Conservation (phyloP, 177 flowering plant genomes). For the Vitis hybrid region DNA sequence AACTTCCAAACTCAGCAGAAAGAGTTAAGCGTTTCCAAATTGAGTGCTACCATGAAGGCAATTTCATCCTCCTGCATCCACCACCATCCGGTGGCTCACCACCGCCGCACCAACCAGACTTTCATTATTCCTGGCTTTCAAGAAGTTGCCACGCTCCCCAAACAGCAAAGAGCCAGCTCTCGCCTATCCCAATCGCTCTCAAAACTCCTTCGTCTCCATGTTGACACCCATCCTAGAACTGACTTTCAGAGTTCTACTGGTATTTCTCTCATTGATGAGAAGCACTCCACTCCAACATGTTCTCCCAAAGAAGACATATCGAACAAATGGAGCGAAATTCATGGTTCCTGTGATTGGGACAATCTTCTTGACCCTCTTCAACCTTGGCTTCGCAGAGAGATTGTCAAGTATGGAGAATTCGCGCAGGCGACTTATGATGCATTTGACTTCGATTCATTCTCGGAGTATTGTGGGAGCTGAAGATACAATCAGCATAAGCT, state of each 20-base stretch:
- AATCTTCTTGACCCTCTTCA: constrained; percentile 32
- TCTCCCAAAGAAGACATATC: constrained; percentile 26
- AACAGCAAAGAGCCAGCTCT: constrained; percentile 8
- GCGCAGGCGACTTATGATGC: constrained; percentile 37
- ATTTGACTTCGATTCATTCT: constrained; percentile 28
- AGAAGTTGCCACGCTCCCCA: constrained; percentile 1
- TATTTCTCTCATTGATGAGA: background rate
- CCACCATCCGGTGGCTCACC: background rate
- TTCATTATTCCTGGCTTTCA: background rate
- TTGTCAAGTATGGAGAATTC: constrained; percentile 37
- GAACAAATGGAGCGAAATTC: constrained; percentile 26
- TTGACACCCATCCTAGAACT: constrained; percentile 16
- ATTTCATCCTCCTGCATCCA: background rate
- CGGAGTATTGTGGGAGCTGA: constrained; percentile 32
- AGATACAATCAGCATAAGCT: constrained; percentile 14
- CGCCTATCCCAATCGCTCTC: constrained; percentile 22
- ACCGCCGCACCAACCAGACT: background rate
- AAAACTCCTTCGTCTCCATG: constrained; percentile 28
- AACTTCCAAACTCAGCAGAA: no score
- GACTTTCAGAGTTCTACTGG: background rate
- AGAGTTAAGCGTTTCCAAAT: background rate
- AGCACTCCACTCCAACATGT: constrained; percentile 13
- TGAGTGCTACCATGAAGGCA: background rate
- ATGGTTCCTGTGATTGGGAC: constrained; percentile 32
- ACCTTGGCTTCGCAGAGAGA: constrained; percentile 26